Conservation (phyloP, 148 eudicot species). For the Rhododendron ferrugineum region DNA sequence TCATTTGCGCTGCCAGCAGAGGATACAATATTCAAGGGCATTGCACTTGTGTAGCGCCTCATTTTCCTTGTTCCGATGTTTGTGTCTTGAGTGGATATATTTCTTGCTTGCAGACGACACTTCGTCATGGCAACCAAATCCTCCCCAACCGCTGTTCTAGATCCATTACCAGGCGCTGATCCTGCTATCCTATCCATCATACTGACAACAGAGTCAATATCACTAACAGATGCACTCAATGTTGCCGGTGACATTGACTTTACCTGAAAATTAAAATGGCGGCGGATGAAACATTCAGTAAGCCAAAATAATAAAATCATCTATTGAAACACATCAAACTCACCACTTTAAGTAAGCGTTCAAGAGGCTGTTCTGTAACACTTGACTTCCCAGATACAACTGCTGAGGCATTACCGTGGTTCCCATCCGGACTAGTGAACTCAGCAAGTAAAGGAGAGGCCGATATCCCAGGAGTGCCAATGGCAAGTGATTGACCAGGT, state of each 20-base stretch:
- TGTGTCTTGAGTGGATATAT: constrained; percentile 71
- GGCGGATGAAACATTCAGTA: neutral
- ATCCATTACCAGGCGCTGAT: constrained; percentile 97
- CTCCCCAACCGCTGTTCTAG: constrained; percentile 96
- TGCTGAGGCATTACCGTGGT: constrained; percentile 44
- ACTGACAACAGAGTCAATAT: constrained; percentile 85
- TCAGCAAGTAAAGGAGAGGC: constrained; percentile 93
- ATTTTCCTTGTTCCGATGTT: constrained; percentile 68
- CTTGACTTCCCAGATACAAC: constrained; percentile 63
- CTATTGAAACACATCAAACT: constrained; percentile 10
- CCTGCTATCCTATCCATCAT: constrained; percentile 95
- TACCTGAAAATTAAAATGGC: constrained; percentile 39
- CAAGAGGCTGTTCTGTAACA: constrained; percentile 76
- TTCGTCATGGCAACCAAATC: constrained; percentile 98
- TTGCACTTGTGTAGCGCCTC: constrained; percentile 78
- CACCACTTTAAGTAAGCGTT: constrained; percentile 83
- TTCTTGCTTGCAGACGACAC: constrained; percentile 90
- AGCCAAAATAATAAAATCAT: neutral
- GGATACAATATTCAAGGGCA: constrained; percentile 75
- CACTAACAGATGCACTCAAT: constrained; percentile 65
- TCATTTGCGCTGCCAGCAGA: constrained; percentile 70
- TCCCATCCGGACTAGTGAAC: constrained; percentile 62
- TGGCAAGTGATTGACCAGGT: constrained; percentile 76
- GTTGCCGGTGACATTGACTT: constrained; percentile 70
- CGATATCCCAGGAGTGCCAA: constrained; percentile 97